These are phyloP conservation scores for Aethionema arabicum DNA, from an alignment of 345 rosid genomes.

Conservation along the genomic window DNA sequence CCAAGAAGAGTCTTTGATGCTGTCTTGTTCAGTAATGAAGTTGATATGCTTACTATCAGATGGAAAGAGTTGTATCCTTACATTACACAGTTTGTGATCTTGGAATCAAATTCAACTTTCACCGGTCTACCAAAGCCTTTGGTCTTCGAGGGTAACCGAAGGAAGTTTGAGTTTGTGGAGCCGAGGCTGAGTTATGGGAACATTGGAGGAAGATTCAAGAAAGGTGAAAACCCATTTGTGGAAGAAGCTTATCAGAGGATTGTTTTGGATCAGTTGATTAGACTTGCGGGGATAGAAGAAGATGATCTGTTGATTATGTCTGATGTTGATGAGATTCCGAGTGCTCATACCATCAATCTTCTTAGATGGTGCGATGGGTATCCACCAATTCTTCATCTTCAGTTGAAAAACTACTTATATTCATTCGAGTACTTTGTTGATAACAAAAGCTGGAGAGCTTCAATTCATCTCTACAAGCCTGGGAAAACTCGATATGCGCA, in stretches of 20 bases:
- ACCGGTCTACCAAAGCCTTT: constrained; percentile 68
- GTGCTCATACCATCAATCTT: constrained; percentile 85
- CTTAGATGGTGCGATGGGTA: constrained; percentile 87
- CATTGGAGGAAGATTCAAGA: constrained; percentile 77
- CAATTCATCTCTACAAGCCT: constrained; percentile 60
- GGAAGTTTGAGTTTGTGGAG: constrained; percentile 61
- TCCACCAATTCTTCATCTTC: constrained; percentile 85
- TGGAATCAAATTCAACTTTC: constrained; percentile 91
- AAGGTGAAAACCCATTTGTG: constrained; percentile 84
- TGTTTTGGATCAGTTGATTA: constrained; percentile 76
- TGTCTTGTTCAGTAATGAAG: constrained; percentile 77
- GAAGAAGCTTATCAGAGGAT: constrained; percentile 95
- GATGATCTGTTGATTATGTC: constrained; percentile 96
- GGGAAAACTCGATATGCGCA: constrained; percentile 83
- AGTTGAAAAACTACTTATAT: constrained; percentile 77
- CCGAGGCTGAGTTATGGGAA: constrained; percentile 78
- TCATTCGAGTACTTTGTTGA: constrained; percentile 73
- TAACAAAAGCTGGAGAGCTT: constrained; percentile 92
- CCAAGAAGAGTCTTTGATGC: constrained; percentile 91
- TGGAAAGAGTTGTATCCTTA: constrained; percentile 91
- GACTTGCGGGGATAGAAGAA: constrained; percentile 81
- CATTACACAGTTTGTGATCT: constrained; percentile 75
- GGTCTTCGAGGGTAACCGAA: constrained; percentile 55
- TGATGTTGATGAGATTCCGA: constrained; percentile 94
- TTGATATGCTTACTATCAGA: constrained; percentile 73